These are phyloP conservation scores for Huntiella moniliformis DNA, from an alignment of 2,329 filamentous ascomycete genomes.

Conservation along the genomic window DNA sequence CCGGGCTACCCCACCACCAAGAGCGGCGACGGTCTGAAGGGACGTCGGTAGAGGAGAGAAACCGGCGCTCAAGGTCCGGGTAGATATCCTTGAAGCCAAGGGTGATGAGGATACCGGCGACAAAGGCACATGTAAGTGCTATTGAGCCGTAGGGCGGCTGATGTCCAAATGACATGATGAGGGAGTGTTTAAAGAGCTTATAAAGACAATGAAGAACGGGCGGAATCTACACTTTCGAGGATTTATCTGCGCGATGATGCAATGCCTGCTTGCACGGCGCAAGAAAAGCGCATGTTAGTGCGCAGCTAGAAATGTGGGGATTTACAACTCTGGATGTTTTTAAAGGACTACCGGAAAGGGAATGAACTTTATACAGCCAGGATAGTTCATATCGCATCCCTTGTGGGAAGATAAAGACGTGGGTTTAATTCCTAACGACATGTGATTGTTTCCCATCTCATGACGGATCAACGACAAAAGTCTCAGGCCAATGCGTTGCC, in stretches of 20 bases:
- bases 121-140: conserved; percentile 52
- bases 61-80: conserved; percentile 50
- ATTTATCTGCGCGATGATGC: conserved; percentile 7
- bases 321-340: no score
- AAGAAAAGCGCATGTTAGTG: neutral
- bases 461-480: no score
- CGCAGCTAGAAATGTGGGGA: neutral
- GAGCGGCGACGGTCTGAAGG: conserved; percentile 18
- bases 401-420: no score
- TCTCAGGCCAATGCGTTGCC: no score
- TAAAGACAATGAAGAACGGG: neutral
- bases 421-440: no score
- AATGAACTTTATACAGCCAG: no score
- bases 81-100: conserved; percentile 66
- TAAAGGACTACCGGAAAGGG: no score
- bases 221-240: neutral
- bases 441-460: no score
- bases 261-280: neutral
- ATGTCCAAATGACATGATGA: conserved; percentile 38
- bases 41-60: conserved; percentile 24
- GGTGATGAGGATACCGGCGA: conserved; percentile 57
- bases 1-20: conserved; percentile 28
- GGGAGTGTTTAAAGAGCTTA: neutral
- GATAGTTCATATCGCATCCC: no score
- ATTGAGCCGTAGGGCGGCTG: conserved; percentile 45